Evolutionary conservation across 805 yeast genomes (phyloP).

Genomic region (Yamadazyma endophytica): DNA sequence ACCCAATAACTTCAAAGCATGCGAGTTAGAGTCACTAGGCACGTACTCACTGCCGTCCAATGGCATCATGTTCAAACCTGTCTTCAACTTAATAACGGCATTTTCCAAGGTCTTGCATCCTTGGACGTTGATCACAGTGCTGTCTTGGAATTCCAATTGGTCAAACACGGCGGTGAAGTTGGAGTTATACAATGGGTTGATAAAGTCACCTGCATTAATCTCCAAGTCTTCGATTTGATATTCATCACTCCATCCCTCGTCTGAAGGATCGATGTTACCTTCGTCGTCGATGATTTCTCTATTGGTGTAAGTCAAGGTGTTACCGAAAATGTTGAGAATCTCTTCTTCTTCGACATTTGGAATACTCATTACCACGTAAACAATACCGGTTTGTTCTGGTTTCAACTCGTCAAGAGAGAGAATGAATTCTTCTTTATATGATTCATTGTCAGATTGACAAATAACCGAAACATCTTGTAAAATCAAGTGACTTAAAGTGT

Average conservation of each 20-base stretch:
- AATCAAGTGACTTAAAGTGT: conserved; percentile 76
- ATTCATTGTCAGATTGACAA: conserved; percentile 58
- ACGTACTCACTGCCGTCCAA: conserved; percentile 71
- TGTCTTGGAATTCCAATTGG: conserved; percentile 56
- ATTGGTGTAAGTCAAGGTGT: conserved; percentile 67
- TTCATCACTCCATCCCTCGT: conserved; percentile 88
- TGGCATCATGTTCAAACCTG: conserved; percentile 50
- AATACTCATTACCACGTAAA: conserved; percentile 72
- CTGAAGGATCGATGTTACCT: conserved; percentile 58
- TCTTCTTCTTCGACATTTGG: conserved; percentile 42
- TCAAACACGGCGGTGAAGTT: conserved; percentile 73
- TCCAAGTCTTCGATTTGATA: conserved; percentile 83
- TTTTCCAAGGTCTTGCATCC: conserved; percentile 30
- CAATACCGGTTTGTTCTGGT: conserved; percentile 68
- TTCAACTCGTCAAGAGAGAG: conserved; percentile 68
- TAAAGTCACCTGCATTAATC: conserved; percentile 75
- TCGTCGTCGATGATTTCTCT: conserved; percentile 70
- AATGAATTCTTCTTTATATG: conserved; percentile 63
- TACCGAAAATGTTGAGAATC: conserved; percentile 48
- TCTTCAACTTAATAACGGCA: conserved; percentile 49
- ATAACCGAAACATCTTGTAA: conserved; percentile 73
- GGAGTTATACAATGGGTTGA: conserved; percentile 72
- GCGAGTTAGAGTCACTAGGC: conserved; percentile 54
- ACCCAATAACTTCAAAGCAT: conserved; percentile 78
- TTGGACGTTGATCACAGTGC: conserved; percentile 64